phyloP scores from a whole-genome alignment of 345 rosid species.

The sweet orange (Citrus sinensis) region DVS_A1.0 CM039162.1:10247501-10248000 shows the following conservation, averaged over 20 bases:
- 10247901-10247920: not conserved
- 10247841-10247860: not conserved
- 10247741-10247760: not conserved
- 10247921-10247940: not conserved
- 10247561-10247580: slow-evolving; percentile 67
- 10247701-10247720: not conserved
- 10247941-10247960: not conserved
- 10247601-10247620: slow-evolving; percentile 37
- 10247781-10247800: not conserved
- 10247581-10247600: slow-evolving; percentile 34
- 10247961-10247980: slow-evolving; percentile 39
- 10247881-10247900: not conserved
- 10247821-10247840: not conserved
- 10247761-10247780: not conserved
- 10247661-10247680: slow-evolving; percentile 99
- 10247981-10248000: slow-evolving; percentile 87
- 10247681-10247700: slow-evolving; percentile 46
- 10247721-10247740: not conserved
- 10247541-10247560: slow-evolving; percentile 90
- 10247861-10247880: not conserved
- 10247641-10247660: slow-evolving; percentile 76
- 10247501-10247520: slow-evolving; percentile 66
- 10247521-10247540: slow-evolving; percentile 99
- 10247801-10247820: slow-evolving; percentile 5
- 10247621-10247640: slow-evolving; percentile 47